phyloP scores from a whole-genome alignment of 352 stramenopile species.

The Phytophthora syringae region DNA sequence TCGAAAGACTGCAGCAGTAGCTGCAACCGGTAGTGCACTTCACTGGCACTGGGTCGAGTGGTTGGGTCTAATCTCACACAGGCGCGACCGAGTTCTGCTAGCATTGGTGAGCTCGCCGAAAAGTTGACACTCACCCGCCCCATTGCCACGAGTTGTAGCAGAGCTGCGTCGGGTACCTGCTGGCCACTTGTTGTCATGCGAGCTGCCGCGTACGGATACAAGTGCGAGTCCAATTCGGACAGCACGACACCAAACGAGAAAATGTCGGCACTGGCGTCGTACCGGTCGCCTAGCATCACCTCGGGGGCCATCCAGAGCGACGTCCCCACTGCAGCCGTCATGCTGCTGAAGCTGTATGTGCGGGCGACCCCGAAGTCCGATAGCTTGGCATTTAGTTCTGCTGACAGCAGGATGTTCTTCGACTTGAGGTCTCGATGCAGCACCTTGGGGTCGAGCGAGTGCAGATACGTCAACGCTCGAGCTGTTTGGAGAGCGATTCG shows the following conservation, averaged over 20 bases:
- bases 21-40: slow-evolving; percentile 36
- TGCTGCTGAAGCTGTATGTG: slow-evolving; percentile 34
- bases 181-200: slow-evolving; percentile 25
- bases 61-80: slow-evolving; percentile 31
- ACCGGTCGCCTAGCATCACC: slow-evolving; percentile 51
- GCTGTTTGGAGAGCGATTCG: slow-evolving; percentile 40
- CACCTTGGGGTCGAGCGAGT: slow-evolving; percentile 47
- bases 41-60: slow-evolving; percentile 24
- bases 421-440: slow-evolving; percentile 67
- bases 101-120: slow-evolving; percentile 14
- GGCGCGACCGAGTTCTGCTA: slow-evolving; percentile 24
- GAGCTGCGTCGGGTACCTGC: slow-evolving; percentile 32
- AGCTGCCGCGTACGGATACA: slow-evolving; percentile 32
- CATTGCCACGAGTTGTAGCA: slow-evolving; percentile 56
- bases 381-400: slow-evolving; percentile 41
- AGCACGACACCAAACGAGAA: slow-evolving; percentile 63
- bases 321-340: slow-evolving; percentile 46
- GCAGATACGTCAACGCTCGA: slow-evolving; percentile 48
- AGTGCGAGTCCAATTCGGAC: slow-evolving; percentile 51
- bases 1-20: slow-evolving; percentile 28
- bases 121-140: slow-evolving; percentile 35
- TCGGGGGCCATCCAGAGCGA: slow-evolving; percentile 56
- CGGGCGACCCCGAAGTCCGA: slow-evolving; percentile 57
- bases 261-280: slow-evolving; percentile 49
- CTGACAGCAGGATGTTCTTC: slow-evolving; percentile 56